These are phyloP conservation scores for Botrytis tulipae DNA, from an alignment of 2,329 filamentous ascomycete species.

Conservation along the genomic window DNA sequence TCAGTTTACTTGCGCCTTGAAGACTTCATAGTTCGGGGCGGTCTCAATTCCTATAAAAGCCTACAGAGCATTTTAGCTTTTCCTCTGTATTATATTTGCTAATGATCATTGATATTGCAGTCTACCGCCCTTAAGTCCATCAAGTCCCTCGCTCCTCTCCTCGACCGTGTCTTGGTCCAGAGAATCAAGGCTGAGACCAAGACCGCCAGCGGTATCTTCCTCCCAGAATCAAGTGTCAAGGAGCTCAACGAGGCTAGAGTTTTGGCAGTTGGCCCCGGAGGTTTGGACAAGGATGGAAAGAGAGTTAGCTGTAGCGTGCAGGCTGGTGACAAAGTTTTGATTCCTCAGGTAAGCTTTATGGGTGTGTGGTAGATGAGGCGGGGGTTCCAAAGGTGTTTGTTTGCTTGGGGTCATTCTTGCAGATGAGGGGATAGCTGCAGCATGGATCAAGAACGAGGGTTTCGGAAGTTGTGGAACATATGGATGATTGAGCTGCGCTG, in stretches of 20 bases:
- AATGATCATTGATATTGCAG: conserved; percentile 40
- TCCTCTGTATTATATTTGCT: neutral
- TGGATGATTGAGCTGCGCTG: conserved; percentile 28
- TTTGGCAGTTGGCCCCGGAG: conserved; percentile 88
- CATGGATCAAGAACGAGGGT: neutral
- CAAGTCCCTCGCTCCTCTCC: conserved; percentile 89
- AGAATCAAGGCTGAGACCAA: conserved; percentile 96
- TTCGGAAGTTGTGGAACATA: neutral
- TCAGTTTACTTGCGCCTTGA: neutral
- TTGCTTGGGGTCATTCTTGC: conserved; percentile 12
- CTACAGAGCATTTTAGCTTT: neutral
- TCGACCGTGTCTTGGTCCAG: conserved; percentile 98
- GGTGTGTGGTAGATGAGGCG: conserved; percentile 1
- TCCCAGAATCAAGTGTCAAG: conserved; percentile 95
- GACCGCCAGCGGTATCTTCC: conserved; percentile 95
- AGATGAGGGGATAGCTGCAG: conserved; percentile 3
- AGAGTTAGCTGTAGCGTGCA: conserved; percentile 79
- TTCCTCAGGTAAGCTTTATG: conserved; percentile 72
- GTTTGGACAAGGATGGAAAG: conserved; percentile 84
- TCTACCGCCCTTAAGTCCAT: conserved; percentile 85
- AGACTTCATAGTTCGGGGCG: neutral
- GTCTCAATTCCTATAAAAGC: neutral
- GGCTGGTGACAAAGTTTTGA: conserved; percentile 88
- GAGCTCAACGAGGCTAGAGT: conserved; percentile 98
- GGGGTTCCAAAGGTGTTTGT: conserved; percentile 4